Conservation (phyloP, 73 alveolate genomes). For the Symbiodinium pilosum region DNA sequence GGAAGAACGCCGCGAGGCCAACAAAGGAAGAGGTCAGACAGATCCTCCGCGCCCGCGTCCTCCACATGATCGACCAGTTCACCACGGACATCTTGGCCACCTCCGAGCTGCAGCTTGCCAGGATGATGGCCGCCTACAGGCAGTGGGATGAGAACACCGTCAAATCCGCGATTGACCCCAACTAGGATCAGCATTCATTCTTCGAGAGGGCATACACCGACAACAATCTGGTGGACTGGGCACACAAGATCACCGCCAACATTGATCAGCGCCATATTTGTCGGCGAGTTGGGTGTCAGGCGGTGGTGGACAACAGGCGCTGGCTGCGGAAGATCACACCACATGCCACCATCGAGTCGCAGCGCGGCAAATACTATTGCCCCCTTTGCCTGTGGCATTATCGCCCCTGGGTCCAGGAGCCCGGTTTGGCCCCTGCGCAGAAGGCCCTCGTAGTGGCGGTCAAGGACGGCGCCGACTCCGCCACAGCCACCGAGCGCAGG, state of each 20-base stretch:
- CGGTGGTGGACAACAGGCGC: neutral
- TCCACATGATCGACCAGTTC: neutral
- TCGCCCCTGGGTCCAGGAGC: neutral
- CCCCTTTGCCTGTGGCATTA: neutral
- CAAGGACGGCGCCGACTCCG: neutral
- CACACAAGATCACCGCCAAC: neutral
- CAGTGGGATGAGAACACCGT: neutral
- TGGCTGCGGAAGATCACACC: neutral
- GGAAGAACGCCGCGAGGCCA: neutral
- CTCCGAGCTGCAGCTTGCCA: too few relatives aligned
- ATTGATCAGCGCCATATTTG: neutral
- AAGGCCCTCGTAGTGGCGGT: neutral
- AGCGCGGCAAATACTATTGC: neutral
- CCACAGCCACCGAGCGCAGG: neutral
- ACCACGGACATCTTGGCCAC: too few relatives aligned
- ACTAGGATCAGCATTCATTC: neutral
- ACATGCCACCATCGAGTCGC: neutral
- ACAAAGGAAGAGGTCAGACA: neutral
- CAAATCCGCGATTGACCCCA: neutral
- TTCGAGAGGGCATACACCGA: neutral
- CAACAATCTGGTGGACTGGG: neutral
- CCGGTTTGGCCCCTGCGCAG: neutral
- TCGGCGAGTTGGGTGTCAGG: neutral
- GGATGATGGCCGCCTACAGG: neutral
- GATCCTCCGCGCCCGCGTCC: neutral